These are phyloP conservation scores for Alternaria gansuensis DNA, from an alignment of 2,329 filamentous ascomycete genomes.

Conservation along the genomic window DNA sequence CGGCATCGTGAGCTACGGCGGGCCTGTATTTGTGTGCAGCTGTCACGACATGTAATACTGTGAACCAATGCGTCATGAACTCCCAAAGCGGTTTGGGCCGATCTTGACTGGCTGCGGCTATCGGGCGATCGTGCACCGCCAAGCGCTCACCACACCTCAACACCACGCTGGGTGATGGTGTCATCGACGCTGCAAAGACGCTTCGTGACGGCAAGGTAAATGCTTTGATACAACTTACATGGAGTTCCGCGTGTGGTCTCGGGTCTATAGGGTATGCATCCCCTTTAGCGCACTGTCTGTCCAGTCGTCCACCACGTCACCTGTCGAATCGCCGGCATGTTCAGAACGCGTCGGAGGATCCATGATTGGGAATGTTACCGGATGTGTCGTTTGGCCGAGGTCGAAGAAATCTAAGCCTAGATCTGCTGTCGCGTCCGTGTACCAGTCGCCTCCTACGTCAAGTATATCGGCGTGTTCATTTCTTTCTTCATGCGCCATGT, in stretches of 20 bases:
- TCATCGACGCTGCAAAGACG: slow-evolving; percentile 18
- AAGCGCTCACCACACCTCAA: slow-evolving; percentile 16
- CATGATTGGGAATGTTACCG: slow-evolving; percentile 6
- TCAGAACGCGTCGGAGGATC: slow-evolving; percentile 20
- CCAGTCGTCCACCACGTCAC: slow-evolving; percentile 33
- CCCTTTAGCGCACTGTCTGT: slow-evolving; percentile 31
- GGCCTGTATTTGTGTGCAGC: slow-evolving; percentile 28
- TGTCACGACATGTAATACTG: slow-evolving; percentile 22
- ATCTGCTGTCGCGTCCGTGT: slow-evolving; percentile 31
- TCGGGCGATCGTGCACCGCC: slow-evolving; percentile 21
- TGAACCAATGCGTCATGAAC: slow-evolving; percentile 47
- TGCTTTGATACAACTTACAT: background rate
- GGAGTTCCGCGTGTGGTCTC: background rate
- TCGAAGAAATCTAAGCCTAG: slow-evolving; percentile 37
- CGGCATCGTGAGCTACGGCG: background rate
- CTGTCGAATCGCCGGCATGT: slow-evolving; percentile 17
- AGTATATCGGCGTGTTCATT: slow-evolving; percentile 23
- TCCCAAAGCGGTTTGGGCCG: slow-evolving; percentile 37
- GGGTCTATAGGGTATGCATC: slow-evolving; percentile 25
- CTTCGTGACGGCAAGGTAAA: slow-evolving; percentile 23
- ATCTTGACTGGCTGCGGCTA: slow-evolving; percentile 17
- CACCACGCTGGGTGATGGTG: slow-evolving; percentile 17
- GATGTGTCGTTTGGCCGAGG: slow-evolving; percentile 14
- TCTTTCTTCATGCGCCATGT: slow-evolving; percentile 17
- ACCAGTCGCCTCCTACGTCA: slow-evolving; percentile 35